phyloP scores from a whole-genome alignment of 2,329 filamentous ascomycete genomes.

The Penicillium sp. region DNA sequence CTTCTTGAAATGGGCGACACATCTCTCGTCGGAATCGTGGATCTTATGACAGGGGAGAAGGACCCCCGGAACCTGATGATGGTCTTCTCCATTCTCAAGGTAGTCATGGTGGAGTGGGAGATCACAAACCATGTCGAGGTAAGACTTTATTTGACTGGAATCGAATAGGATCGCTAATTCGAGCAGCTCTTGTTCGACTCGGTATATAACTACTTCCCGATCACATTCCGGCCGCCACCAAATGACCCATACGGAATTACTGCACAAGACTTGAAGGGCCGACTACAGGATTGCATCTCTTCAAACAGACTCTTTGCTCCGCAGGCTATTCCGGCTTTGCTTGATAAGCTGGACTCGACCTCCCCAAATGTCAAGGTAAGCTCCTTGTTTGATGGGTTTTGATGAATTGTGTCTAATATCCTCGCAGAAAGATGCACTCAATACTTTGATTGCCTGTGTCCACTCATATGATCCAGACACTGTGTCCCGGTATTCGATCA shows the following conservation, averaged over 20 bases:
- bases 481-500: conserved; percentile 62
- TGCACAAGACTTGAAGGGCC: conserved; percentile 64
- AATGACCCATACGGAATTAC: conserved; percentile 70
- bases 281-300: conserved; percentile 63
- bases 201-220: conserved; percentile 71
- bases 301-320: conserved; percentile 63
- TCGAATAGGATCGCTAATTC: conserved; percentile 15
- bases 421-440: conserved; percentile 58
- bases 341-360: conserved; percentile 69
- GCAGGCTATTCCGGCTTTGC: conserved; percentile 63
- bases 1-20: conserved; percentile 57
- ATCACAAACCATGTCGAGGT: conserved; percentile 60
- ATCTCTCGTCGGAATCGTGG: conserved; percentile 61
- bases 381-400: no score
- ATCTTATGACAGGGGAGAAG: conserved; percentile 67
- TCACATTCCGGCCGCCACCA: conserved; percentile 67
- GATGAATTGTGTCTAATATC: no score
- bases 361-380: conserved; percentile 61
- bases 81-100: conserved; percentile 65
- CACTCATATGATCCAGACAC: conserved; percentile 58
- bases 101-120: conserved; percentile 67
- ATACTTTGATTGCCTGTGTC: conserved; percentile 61
- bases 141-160: conserved; percentile 6
- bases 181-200: conserved; percentile 59
- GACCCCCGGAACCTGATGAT: conserved; percentile 70